Base-by-base conservation (phyloP, 108 stramenopile genomes). In the Chaetoceros tenuissimus region DNA sequence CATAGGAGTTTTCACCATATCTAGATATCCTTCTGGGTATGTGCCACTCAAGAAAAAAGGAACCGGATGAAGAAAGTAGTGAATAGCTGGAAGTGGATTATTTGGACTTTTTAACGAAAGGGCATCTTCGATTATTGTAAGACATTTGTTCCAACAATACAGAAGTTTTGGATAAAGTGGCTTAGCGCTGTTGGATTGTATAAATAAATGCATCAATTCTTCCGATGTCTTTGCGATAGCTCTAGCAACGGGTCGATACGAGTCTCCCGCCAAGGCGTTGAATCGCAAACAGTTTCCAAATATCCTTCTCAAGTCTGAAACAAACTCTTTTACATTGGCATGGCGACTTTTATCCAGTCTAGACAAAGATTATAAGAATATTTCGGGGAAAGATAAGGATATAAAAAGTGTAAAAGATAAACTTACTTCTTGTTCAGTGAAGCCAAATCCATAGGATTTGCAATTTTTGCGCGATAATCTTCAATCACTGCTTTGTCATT, bases 281-380 rank as follows among this genome's bases (percentile, higher is more conserved):
- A 74, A 92, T 47, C 80, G 80, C 17, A 92, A 66, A 59, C 90
- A 92, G 55, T 92, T 92, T 49, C 80, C 52, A 51, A 80, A 85
- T 3, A 92, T 79, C 28, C 86, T 59, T 31, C 90, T 71, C 25
- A 92, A 48, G 61, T 92, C 90, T 58, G 73, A 59, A 0, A 78
- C 82, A 62, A 92, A 88, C 10, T 80, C 71, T 0, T 78, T 63
- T 1, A 88, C 50, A 0, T 69, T 83, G 0, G 57, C 44, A 59
- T 92, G 84, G 31, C 62, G 66, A 51, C 82, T 78, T 51, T 75
- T 80, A 48, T 88, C 81, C 5, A 92, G 64, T 45, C 73, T 74
- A 47, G 43, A 29, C 8, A 45, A n/a, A n/a, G n/a, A n/a, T n/a
- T n/a, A n/a, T n/a, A n/a, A n/a, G n/a, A n/a, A n/a, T n/a, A 18